phyloP scores from a whole-genome alignment of 352 stramenopile species.

The Pythium phragmitis region DNA sequence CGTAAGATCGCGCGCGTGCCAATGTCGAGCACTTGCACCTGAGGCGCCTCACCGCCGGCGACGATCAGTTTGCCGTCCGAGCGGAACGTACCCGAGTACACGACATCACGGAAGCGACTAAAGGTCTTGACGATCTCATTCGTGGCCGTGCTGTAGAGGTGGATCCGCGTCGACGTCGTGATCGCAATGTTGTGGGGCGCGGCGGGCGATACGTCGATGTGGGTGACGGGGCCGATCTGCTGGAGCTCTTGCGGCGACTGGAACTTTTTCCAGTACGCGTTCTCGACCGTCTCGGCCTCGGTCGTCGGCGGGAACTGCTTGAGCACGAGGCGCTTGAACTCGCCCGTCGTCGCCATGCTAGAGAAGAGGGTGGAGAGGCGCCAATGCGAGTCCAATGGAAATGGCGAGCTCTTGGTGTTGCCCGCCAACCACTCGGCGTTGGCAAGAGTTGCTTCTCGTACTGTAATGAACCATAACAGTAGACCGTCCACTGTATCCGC shows the following conservation, averaged over 20 bases:
- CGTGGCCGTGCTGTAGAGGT: slow-evolving; percentile 80
- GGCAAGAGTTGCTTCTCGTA: not conserved
- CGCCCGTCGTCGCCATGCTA: slow-evolving; percentile 61
- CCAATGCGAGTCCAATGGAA: slow-evolving; percentile 16
- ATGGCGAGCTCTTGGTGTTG: slow-evolving; percentile 23
- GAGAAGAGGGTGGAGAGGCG: slow-evolving; percentile 1
- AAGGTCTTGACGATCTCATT: slow-evolving; percentile 89
- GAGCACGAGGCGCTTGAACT: slow-evolving; percentile 86
- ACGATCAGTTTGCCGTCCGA: slow-evolving; percentile 88
- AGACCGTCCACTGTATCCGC: slow-evolving; percentile 11
- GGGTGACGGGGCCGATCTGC: slow-evolving; percentile 81
- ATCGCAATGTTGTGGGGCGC: slow-evolving; percentile 83
- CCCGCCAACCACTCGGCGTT: slow-evolving; percentile 8
- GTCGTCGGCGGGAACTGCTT: slow-evolving; percentile 86
- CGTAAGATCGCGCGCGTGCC: slow-evolving; percentile 81
- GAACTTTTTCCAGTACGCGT: slow-evolving; percentile 90
- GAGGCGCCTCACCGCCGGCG: slow-evolving; percentile 67
- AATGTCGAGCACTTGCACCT: slow-evolving; percentile 88
- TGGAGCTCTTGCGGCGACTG: slow-evolving; percentile 78
- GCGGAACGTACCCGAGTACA: slow-evolving; percentile 85
- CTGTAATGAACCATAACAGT: slow-evolving; percentile 5
- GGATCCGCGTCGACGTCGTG: slow-evolving; percentile 85
- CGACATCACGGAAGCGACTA: slow-evolving; percentile 84
- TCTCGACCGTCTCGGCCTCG: slow-evolving; percentile 76
- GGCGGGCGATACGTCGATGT: slow-evolving; percentile 81